Percentiles rank a stretch among this genome's conserved stretches.
phyloP scores from a whole-genome alignment of 495 filamentous ascomycete species.

The Daldinia loculata region DNA sequence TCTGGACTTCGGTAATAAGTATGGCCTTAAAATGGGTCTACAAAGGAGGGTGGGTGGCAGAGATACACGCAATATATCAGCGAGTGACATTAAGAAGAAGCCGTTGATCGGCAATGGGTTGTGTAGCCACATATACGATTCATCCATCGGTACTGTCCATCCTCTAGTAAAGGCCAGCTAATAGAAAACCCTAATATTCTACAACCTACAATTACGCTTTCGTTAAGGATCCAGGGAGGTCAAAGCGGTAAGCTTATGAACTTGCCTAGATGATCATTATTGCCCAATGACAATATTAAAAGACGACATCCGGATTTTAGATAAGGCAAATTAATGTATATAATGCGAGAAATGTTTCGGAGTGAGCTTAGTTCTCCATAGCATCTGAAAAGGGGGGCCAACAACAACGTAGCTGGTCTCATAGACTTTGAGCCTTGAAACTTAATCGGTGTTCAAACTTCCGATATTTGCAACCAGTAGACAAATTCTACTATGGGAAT shows the following conservation, averaged over 20 bases:
- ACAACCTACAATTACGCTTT: neutral
- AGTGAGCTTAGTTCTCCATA: conserved; percentile 5
- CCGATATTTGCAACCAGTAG: too few relatives aligned
- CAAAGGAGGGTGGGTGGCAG: neutral
- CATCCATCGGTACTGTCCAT: neutral
- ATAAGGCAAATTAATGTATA: neutral
- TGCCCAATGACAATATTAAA: neutral
- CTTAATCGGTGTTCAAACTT: neutral
- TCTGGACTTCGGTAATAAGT: conserved; percentile 1
- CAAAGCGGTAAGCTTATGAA: neutral
- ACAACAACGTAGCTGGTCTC: neutral
- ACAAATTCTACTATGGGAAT: too few relatives aligned
- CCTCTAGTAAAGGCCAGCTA: neutral
- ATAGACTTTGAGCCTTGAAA: neutral
- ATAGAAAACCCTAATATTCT: neutral
- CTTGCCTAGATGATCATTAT: neutral
- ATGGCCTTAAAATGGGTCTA: neutral
- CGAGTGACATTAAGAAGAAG: neutral
- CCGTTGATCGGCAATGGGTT: neutral
- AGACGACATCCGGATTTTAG: neutral
- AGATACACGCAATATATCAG: neutral
- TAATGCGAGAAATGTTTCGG: conserved; percentile 24
- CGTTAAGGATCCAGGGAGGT: neutral
- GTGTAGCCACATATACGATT: neutral
- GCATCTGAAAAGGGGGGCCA: conserved; percentile 14